These are phyloP conservation scores for Debaryomyces sp. DNA, from an alignment of 1,139 yeast species.

Conservation along the genomic window DNA sequence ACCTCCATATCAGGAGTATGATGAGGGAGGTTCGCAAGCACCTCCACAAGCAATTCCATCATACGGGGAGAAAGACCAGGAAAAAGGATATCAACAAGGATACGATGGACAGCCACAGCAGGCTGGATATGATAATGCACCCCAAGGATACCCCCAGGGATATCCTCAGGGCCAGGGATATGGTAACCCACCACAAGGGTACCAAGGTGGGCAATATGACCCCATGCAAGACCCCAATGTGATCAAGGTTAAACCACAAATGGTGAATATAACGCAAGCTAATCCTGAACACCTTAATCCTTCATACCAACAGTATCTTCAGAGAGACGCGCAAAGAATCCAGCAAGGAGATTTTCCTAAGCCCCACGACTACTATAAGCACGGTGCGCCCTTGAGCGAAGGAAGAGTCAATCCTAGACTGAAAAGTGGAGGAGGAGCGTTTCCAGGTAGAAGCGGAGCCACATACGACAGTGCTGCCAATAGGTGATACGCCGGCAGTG, in stretches of 20 bases:
- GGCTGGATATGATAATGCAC: constrained; percentile 10
- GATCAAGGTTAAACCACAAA: constrained; percentile 34
- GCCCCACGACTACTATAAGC: constrained; percentile 25
- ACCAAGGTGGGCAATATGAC: constrained; percentile 16
- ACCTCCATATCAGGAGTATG: constrained; percentile 13
- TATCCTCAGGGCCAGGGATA: constrained; percentile 9
- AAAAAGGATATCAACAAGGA: constrained; percentile 2
- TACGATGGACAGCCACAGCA: constrained; percentile 6
- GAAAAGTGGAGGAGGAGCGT: constrained; percentile 32
- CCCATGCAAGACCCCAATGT: constrained; percentile 34
- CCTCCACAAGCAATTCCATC: constrained; percentile 1
- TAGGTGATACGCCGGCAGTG: constrained; percentile 8
- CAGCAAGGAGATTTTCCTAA: constrained; percentile 37
- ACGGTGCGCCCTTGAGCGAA: constrained; percentile 41
- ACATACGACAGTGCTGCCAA: constrained; percentile 45
- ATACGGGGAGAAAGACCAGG: constrained; percentile 4
- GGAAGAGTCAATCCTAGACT: constrained; percentile 26
- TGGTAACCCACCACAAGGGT: constrained; percentile 11
- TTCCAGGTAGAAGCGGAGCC: constrained; percentile 45
- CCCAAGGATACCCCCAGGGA: constrained; percentile 5
- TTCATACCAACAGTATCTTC: constrained; percentile 36
- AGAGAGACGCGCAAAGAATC: constrained; percentile 36
- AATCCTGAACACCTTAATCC: constrained; percentile 42
- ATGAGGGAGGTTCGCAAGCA: not conserved
- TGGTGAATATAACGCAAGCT: constrained; percentile 39